phyloP scores from a whole-genome alignment of 1,139 yeast genomes.

The Hyphopichia fennica region DNA sequence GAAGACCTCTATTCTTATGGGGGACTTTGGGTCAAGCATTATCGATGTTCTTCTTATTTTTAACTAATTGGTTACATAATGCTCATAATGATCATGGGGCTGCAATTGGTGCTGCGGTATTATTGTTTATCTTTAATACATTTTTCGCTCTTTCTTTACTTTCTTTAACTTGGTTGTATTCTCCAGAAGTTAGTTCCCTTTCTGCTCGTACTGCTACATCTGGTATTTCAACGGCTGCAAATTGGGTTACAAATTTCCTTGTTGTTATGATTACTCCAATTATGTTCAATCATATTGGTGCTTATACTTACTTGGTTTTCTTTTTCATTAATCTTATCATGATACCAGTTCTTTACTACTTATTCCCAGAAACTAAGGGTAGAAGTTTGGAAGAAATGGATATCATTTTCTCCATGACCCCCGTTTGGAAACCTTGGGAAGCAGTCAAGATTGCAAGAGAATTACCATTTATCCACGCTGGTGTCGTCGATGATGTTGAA shows the following conservation, averaged over 20 bases:
- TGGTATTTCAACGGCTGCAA: constrained; percentile 37
- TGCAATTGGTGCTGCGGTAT: constrained; percentile 13
- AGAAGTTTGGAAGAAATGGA: constrained; percentile 33
- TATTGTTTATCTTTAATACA: constrained; percentile 10
- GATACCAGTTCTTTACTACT: constrained; percentile 21
- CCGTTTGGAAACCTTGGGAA: constrained; percentile 36
- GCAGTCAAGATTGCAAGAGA: constrained; percentile 36
- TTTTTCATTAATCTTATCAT: constrained; percentile 24
- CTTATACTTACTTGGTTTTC: constrained; percentile 30
- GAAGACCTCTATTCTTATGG: constrained; percentile 1
- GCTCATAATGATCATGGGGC: constrained; percentile 5
- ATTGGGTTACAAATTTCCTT: constrained; percentile 41
- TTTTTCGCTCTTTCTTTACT: constrained; percentile 22
- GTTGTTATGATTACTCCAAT: constrained; percentile 34
- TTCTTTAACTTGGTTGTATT: constrained; percentile 30
- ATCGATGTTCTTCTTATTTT: constrained; percentile 13
- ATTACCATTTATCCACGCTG: constrained; percentile 27
- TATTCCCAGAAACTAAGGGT: constrained; percentile 34
- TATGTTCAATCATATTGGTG: constrained; percentile 21
- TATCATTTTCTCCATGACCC: constrained; percentile 50
- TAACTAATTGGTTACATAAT: constrained; percentile 9
- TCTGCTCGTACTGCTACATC: constrained; percentile 30
- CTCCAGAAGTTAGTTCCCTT: constrained; percentile 22
- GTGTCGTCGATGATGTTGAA: constrained; percentile 14
- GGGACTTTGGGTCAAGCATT: constrained; percentile 6